Evolutionary conservation across 2,329 filamentous ascomycete species (phyloP).

Genomic region (Fusarium mexicanum): DNA sequence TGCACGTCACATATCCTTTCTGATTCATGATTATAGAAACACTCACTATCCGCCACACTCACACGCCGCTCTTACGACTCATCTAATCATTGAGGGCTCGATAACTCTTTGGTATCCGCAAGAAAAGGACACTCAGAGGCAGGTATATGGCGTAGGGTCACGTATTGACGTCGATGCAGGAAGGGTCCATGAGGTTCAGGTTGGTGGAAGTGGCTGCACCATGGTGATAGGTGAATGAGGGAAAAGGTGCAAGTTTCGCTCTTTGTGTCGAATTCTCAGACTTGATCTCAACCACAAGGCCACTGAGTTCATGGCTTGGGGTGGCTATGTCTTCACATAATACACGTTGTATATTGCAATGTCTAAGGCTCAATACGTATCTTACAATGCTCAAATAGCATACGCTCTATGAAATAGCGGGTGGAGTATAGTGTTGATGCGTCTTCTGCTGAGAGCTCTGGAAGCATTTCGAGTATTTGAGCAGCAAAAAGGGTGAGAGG

Average conservation of each 20-base stretch:
- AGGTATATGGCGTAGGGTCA: slow-evolving; percentile 67
- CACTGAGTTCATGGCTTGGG: neutral
- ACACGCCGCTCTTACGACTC: slow-evolving; percentile 72
- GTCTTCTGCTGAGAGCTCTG: neutral
- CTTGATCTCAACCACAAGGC: neutral
- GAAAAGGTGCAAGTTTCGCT: too few species aligned
- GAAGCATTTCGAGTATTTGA: neutral
- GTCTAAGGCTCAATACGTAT: neutral
- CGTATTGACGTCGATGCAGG: slow-evolving; percentile 73
- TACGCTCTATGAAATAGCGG: too few species aligned
- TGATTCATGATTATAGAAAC: slow-evolving; percentile 58
- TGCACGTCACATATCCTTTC: neutral
- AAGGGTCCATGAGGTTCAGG: slow-evolving; percentile 74
- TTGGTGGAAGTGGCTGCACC: slow-evolving; percentile 72
- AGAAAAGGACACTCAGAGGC: slow-evolving; percentile 63
- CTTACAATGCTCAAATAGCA: neutral
- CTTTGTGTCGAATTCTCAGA: neutral
- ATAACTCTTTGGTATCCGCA: slow-evolving; percentile 74
- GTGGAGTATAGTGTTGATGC: neutral
- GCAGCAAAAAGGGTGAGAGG: neutral
- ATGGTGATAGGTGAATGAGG: slow-evolving; percentile 70
- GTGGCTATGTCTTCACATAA: neutral
- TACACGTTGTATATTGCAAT: neutral
- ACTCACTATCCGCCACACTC: slow-evolving; percentile 74
- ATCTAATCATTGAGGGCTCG: slow-evolving; percentile 72